phyloP scores from a whole-genome alignment of 495 filamentous ascomycete genomes.

The Neurospora sp. region DNA sequence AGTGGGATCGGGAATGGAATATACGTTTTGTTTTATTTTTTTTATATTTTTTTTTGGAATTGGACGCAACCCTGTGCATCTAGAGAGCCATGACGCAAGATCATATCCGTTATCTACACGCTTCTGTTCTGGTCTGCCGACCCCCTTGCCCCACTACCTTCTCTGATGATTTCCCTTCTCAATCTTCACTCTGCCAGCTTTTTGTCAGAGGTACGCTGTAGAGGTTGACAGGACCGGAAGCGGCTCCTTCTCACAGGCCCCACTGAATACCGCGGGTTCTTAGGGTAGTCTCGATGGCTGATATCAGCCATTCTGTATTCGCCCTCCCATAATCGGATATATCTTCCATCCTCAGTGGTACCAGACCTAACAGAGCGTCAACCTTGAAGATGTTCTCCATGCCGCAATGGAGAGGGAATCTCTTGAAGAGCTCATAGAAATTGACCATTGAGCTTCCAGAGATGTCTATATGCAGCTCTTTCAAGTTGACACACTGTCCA shows the following conservation, averaged over 20 bases:
- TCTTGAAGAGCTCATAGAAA: background rate
- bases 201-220: background rate
- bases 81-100: background rate
- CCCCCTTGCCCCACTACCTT: background rate
- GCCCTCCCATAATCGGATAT: background rate
- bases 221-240: background rate
- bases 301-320: too few species aligned
- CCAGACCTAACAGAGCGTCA: background rate
- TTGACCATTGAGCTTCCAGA: background rate
- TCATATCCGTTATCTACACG: background rate
- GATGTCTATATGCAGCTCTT: background rate
- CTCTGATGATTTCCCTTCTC: background rate
- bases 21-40: background rate
- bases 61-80: background rate
- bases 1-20: too few species aligned
- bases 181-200: background rate
- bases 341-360: background rate
- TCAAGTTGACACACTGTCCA: background rate
- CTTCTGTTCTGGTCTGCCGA: background rate
- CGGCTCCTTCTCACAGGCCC: background rate
- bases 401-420: background rate
- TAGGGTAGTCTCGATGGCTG: background rate
- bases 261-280: too few species aligned
- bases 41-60: background rate
- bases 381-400: background rate